Conservation (phyloP, 148 eudicot species). For the Spergularia marina region DNA sequence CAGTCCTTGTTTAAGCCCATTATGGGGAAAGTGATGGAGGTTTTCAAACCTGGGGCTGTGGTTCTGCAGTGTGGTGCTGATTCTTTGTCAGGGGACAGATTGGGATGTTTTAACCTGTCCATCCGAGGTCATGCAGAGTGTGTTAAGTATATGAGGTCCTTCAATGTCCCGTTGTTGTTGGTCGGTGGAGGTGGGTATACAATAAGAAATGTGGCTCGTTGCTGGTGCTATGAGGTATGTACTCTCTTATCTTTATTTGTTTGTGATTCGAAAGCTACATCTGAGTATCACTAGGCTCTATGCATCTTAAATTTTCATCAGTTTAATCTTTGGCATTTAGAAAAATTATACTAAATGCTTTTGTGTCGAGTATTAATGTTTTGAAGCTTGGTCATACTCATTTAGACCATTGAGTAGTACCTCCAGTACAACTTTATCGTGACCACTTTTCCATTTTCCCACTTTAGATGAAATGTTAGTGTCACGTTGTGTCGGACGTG, state of each 20-base stretch:
- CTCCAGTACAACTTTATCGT: too few species aligned
- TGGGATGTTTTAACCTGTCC: slow-evolving; percentile 80
- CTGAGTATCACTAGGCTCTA: too few species aligned
- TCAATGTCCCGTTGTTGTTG: slow-evolving; percentile 67
- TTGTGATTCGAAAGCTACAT: not conserved
- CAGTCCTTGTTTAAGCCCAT: slow-evolving; percentile 61
- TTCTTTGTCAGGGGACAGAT: slow-evolving; percentile 71
- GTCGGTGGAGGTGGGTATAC: slow-evolving; percentile 87
- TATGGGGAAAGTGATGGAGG: slow-evolving; percentile 80
- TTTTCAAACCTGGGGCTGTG: slow-evolving; percentile 71
- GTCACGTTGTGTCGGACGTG: not conserved
- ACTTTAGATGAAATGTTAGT: not conserved
- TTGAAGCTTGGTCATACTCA: not conserved
- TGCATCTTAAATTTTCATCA: not conserved
- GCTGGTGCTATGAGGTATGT: slow-evolving; percentile 83
- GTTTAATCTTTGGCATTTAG: slow-evolving; percentile 2
- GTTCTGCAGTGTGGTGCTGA: slow-evolving; percentile 85
- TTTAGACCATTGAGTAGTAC: too few species aligned
- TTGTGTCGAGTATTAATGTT: not conserved
- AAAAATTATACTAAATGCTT: not conserved
- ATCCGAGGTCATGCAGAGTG: slow-evolving; percentile 85
- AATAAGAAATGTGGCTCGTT: slow-evolving; percentile 78
- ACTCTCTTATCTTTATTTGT: not conserved
- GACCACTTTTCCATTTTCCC: not conserved
- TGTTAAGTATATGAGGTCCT: slow-evolving; percentile 72